Conservation (phyloP, 2,329 filamentous ascomycete species). For the Sporothrix brunneoviolacea region DNA sequence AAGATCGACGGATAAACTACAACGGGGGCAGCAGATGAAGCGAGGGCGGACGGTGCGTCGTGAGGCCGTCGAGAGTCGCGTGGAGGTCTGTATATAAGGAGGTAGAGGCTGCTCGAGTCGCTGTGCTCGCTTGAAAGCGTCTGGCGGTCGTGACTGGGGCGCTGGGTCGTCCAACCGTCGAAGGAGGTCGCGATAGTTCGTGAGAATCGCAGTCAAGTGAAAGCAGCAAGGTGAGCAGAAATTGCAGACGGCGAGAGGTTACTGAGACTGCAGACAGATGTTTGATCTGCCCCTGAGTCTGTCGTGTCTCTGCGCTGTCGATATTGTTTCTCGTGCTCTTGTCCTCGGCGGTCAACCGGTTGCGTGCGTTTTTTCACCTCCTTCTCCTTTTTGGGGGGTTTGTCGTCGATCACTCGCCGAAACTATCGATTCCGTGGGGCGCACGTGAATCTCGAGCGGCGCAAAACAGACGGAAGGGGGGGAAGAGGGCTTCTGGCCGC, state of each 20-base stretch:
- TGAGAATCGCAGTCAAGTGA: too few species aligned
- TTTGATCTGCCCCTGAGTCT: not conserved
- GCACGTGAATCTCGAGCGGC: slow-evolving; percentile 5
- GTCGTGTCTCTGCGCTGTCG: not conserved
- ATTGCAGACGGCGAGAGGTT: too few species aligned
- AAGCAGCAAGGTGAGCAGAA: too few species aligned
- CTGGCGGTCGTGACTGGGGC: too few species aligned
- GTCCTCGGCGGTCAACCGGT: not conserved
- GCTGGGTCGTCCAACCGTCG: too few species aligned
- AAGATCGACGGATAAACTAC: slow-evolving; percentile 10
- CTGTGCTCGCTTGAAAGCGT: too few species aligned
- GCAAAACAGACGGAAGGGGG: not conserved
- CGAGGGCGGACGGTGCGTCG: too few species aligned
- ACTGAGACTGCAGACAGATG: not conserved
- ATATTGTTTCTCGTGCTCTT: not conserved
- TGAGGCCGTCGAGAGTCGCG: not conserved
- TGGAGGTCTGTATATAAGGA: not conserved
- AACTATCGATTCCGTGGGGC: slow-evolving; percentile 5
- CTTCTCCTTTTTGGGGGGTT: slow-evolving; percentile 3
- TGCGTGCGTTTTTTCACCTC: not conserved
- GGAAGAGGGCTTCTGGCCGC: not conserved
- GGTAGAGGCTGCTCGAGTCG: not conserved
- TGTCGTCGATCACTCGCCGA: slow-evolving; percentile 8
- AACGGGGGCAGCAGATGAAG: too few species aligned
- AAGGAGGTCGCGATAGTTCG: too few species aligned